Percentiles rank a stretch among this genome's conserved stretches.
phyloP scores from a whole-genome alignment of 2,329 filamentous ascomycete species.

The Xylogone sp. region DNA sequence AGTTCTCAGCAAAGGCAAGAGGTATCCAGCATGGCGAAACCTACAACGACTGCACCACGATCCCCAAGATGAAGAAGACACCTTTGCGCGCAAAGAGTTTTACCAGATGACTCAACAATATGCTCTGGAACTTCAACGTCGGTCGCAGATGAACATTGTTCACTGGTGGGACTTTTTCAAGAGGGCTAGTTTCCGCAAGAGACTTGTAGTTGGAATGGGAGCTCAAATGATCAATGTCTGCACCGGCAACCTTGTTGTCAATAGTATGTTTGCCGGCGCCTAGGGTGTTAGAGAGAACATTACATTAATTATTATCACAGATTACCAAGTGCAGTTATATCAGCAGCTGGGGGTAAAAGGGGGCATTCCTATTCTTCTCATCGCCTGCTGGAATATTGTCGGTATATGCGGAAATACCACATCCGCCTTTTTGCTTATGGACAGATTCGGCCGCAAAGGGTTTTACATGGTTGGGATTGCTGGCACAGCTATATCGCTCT shows the following conservation, averaged over 20 bases:
- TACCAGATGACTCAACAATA: slow-evolving; percentile 27
- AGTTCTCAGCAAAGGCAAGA: not conserved
- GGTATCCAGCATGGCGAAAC: not conserved
- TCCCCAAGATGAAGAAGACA: slow-evolving; percentile 19
- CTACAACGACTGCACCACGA: slow-evolving; percentile 5
- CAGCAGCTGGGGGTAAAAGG: not conserved
- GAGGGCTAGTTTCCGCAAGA: not conserved
- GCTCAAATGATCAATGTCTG: not conserved
- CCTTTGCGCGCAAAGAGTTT: slow-evolving; percentile 24
- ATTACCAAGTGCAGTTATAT: not conserved
- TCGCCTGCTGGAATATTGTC: not conserved
- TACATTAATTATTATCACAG: not conserved
- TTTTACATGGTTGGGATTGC: not conserved
- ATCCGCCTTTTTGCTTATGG: not conserved
- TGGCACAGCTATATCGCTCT: not conserved
- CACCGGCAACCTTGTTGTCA: not conserved
- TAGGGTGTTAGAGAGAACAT: not conserved
- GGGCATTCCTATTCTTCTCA: not conserved
- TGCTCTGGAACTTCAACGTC: slow-evolving; percentile 15
- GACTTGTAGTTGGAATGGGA: not conserved
- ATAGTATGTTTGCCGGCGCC: not conserved
- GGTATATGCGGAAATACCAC: not conserved
- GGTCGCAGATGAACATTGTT: not conserved
- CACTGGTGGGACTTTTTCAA: not conserved
- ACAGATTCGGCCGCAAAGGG: not conserved